A percentile compares a stretch with the other conserved stretches of the same genome.
phyloP scores from a whole-genome alignment of 176 grass and related monocot species.

The Hordeum marinum region DNA sequence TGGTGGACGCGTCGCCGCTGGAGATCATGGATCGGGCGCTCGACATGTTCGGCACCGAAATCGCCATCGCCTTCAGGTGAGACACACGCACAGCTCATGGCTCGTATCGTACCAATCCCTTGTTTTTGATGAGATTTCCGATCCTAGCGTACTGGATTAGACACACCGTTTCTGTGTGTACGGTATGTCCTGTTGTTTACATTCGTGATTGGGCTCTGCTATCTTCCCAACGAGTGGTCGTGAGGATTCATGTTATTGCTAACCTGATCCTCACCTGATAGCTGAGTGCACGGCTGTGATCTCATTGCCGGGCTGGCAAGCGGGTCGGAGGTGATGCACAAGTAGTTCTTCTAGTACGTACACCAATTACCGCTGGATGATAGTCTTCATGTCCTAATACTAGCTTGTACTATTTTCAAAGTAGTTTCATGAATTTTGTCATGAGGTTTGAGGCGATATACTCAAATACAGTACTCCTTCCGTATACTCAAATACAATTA shows the following conservation, averaged over 20 bases:
- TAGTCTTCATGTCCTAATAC: neutral
- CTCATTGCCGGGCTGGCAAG: neutral
- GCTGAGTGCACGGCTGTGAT: neutral
- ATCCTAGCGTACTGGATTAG: neutral
- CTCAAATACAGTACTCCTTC: too few relatives aligned
- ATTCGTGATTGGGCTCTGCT: neutral
- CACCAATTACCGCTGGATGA: neutral
- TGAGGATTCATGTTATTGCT: constrained; percentile 6
- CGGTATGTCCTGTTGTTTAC: neutral
- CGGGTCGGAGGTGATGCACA: neutral
- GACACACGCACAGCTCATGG: neutral
- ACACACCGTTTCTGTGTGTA: neutral
- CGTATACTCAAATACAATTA: too few relatives aligned
- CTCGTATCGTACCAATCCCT: neutral
- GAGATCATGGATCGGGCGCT: constrained; percentile 91
- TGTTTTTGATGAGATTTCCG: neutral
- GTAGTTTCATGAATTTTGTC: neutral
- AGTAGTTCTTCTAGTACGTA: neutral
- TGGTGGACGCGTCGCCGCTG: constrained; percentile 77
- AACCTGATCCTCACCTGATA: neutral
- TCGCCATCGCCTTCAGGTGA: constrained; percentile 97
- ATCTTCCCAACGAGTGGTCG: constrained; percentile 28
- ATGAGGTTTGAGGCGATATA: neutral
- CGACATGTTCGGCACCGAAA: constrained; percentile 77
- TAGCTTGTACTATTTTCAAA: neutral